Conservation (phyloP, 768 basidiomycete species). For the Tremella mesenterica region DNA sequence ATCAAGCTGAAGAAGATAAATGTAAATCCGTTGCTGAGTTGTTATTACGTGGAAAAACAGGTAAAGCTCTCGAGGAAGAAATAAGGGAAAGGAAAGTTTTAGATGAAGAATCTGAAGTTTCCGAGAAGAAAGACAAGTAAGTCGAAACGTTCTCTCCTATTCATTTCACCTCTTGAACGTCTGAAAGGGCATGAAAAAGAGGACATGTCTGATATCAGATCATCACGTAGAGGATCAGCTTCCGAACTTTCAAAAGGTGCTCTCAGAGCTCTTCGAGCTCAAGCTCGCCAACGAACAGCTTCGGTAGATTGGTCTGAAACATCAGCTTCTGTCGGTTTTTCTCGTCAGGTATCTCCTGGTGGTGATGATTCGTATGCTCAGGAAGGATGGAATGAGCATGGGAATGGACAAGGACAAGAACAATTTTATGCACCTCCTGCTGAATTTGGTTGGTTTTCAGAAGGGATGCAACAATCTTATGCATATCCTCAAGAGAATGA, state of each 20-base stretch:
- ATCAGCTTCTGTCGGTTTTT: slow-evolving; percentile 6
- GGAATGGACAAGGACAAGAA: background rate
- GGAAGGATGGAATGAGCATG: background rate
- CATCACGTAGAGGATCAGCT: slow-evolving; percentile 6
- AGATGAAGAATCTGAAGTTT: background rate
- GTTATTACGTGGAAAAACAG: slow-evolving; percentile 34
- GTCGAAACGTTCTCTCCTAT: slow-evolving; percentile 1
- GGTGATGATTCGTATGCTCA: background rate
- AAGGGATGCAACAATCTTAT: background rate
- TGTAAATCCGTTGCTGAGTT: slow-evolving; percentile 33
- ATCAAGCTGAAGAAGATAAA: slow-evolving; percentile 40
- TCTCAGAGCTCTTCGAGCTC: slow-evolving; percentile 28
- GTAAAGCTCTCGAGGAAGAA: slow-evolving; percentile 31
- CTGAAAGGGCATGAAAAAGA: background rate
- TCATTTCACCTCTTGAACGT: background rate
- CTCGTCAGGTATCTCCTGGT: background rate
- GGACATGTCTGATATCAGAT: background rate
- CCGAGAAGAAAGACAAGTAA: background rate
- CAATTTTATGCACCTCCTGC: background rate
- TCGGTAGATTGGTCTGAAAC: slow-evolving; percentile 27
- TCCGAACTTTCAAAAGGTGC: slow-evolving; percentile 35
- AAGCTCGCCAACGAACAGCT: slow-evolving; percentile 17
- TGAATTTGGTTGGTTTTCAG: background rate
- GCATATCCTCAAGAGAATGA: background rate
- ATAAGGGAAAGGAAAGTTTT: slow-evolving; percentile 26